These are phyloP conservation scores for Samsoniella hepiali DNA, from an alignment of 2,329 filamentous ascomycete species.

Conservation along the genomic window DNA sequence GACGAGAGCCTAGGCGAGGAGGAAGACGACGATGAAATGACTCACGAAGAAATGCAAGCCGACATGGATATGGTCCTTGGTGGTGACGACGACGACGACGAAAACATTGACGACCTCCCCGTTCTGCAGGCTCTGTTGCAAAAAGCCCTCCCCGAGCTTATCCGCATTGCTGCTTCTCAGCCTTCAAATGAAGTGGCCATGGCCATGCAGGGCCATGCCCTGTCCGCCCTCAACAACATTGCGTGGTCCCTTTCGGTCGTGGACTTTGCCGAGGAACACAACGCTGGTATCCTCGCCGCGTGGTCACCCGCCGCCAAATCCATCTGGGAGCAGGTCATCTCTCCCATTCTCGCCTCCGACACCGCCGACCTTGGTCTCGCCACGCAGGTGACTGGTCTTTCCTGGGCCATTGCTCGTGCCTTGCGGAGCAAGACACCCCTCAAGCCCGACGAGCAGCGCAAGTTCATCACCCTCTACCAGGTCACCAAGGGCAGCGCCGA, in stretches of 20 bases:
- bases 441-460: slow-evolving; percentile 52
- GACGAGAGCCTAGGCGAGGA: slow-evolving; percentile 37
- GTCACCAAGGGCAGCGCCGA: slow-evolving; percentile 43
- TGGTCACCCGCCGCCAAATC: slow-evolving; percentile 53
- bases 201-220: slow-evolving; percentile 49
- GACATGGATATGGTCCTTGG: slow-evolving; percentile 65
- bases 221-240: slow-evolving; percentile 64
- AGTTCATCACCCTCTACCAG: slow-evolving; percentile 64
- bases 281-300: slow-evolving; percentile 47
- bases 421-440: slow-evolving; percentile 47
- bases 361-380: slow-evolving; percentile 60
- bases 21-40: slow-evolving; percentile 51
- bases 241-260: slow-evolving; percentile 63
- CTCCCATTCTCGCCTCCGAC: slow-evolving; percentile 56
- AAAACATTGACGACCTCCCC: slow-evolving; percentile 48
- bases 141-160: slow-evolving; percentile 40
- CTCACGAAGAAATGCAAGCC: slow-evolving; percentile 54
- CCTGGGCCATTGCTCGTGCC: slow-evolving; percentile 61
- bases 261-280: slow-evolving; percentile 54
- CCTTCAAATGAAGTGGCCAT: slow-evolving; percentile 40
- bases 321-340: slow-evolving; percentile 57
- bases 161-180: slow-evolving; percentile 44
- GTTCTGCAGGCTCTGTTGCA: slow-evolving; percentile 45
- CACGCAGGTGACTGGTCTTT: slow-evolving; percentile 61
- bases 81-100: slow-evolving; percentile 38